phyloP scores from a whole-genome alignment of 2,329 filamentous ascomycete species.

The Diaporthe amygdali region DNA sequence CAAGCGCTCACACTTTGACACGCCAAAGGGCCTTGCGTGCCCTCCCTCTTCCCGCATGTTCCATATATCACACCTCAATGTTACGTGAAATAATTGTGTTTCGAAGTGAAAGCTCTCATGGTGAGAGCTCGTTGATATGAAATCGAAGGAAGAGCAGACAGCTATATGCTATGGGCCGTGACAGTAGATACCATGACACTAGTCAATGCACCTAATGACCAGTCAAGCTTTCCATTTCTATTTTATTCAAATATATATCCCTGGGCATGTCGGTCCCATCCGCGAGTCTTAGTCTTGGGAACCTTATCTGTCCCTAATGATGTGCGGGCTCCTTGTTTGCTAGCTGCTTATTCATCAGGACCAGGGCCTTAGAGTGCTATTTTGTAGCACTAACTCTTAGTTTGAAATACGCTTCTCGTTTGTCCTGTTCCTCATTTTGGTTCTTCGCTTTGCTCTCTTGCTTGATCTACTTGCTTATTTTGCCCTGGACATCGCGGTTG shows the following conservation, averaged over 20 bases:
- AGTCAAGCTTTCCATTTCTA: background rate
- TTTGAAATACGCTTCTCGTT: no score
- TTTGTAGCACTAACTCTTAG: background rate
- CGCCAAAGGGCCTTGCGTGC: no score
- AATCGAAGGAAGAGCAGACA: background rate
- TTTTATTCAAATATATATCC: background rate
- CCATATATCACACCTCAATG: no score
- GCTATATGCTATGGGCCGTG: no score
- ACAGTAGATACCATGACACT: background rate
- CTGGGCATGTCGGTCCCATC: constrained; percentile 1
- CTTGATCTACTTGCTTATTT: no score
- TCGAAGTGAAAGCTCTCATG: background rate
- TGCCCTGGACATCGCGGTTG: no score
- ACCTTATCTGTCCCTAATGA: background rate
- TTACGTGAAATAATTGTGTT: no score
- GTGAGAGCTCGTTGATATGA: background rate
- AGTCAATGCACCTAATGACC: background rate
- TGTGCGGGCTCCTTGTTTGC: background rate
- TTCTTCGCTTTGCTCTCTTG: no score
- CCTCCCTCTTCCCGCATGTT: no score
- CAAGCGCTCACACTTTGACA: no score
- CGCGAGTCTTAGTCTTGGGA: background rate
- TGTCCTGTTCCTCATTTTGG: no score
- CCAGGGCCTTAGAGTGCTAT: background rate
- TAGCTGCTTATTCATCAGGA: background rate